Base-by-base conservation (phyloP, 345 rosid species). In the Salix brachista region DNA sequence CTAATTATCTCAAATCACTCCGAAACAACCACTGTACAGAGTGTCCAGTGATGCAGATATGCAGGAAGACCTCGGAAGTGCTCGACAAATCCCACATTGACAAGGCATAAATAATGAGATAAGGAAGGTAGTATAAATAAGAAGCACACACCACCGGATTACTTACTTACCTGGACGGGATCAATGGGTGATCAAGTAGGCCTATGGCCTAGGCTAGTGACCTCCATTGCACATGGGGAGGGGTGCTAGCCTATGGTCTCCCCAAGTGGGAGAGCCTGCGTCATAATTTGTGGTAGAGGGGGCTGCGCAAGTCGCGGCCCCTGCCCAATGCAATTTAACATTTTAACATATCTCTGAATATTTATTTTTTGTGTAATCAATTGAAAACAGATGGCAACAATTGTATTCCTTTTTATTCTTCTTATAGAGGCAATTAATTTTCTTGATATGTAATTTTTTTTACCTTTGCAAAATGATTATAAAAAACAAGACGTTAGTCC, bases 151-250 rank as follows among this genome's bases (percentile, higher is more conserved):
- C 0, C 3, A 68, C 1, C 19, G 1, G 0, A 0, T 0, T 11
- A 69, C 79, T 69, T 77, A 77, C 74, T 77, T 77, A 77, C 79
- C 74, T 77, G 69, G 79, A 77, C 74, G 79, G 79, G 74, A 66
- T 69, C 74, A 28, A 77, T 77, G 79, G 79, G 34, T 12, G 79
- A 77, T 69, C 79, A 28, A 6, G 8, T 62, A 73, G 25, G 1
- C 4, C 34, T 36, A 75, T 66, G 67, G 70, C 71, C 77, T 80
- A 72, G 74, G 64, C 9, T 8, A 0, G 83, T 80, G 83, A 14
- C 70, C 36, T 80, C 70, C 79, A 80, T 75, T 70, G 83, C 76
- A 75, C 79, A 0, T 0, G 0, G 0, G 64, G 79, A 70, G 61
- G 79, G 75, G 79, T 39, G 72, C 44, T 41, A 14, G 4, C 44